phyloP scores from a whole-genome alignment of 148 eudicot genomes.

The Dianthus caryophyllus region DNA sequence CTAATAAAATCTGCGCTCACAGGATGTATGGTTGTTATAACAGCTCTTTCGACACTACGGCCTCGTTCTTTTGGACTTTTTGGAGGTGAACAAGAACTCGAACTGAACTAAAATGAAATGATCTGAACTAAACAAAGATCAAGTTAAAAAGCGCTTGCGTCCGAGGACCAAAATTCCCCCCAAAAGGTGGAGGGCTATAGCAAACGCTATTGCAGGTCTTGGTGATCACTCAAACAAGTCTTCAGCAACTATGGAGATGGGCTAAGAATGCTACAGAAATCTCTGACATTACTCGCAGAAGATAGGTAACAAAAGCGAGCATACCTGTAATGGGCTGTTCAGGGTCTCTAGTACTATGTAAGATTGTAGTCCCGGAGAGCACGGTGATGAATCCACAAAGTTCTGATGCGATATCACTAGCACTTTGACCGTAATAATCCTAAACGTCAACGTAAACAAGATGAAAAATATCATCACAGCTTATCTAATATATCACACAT shows the following conservation, averaged over 20 bases:
- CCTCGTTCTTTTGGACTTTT: no score
- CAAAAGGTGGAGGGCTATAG: no score
- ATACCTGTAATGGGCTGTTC: conserved; percentile 46
- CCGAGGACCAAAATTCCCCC: no score
- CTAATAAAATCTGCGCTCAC: no score
- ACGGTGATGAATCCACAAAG: conserved; percentile 48
- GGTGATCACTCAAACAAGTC: neutral
- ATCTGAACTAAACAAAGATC: no score
- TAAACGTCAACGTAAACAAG: conserved; percentile 14
- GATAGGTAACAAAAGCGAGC: neutral
- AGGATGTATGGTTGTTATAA: no score
- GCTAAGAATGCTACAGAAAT: neutral
- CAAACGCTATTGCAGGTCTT: no score
- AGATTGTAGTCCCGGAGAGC: conserved; percentile 39
- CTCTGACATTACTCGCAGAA: neutral
- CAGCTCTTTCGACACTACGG: no score
- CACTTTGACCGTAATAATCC: conserved; percentile 52
- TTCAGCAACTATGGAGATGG: neutral
- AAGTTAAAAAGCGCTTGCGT: no score
- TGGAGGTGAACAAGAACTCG: no score
- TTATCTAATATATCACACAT: neutral
- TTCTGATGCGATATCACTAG: conserved; percentile 42
- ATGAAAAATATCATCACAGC: neutral
- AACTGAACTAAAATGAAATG: no score
- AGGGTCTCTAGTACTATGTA: conserved; percentile 47